Percentiles rank a stretch among this genome's conserved stretches.
These are phyloP conservation scores for Carnegiea gigantea DNA, from an alignment of 179 eudicot species.

Conservation along the genomic window DNA sequence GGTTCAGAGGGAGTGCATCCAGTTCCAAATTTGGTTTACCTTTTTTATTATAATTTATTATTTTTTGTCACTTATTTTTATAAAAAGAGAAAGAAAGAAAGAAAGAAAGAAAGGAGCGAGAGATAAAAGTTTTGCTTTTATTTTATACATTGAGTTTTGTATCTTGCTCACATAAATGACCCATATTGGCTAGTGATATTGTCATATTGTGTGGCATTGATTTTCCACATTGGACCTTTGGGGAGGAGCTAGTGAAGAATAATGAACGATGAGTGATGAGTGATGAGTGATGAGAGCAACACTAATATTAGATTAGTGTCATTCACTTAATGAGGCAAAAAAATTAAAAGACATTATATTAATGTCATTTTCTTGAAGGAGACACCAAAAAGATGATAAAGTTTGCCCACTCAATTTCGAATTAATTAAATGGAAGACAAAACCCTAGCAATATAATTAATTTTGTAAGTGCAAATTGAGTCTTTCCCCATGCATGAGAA, in stretches of 20 bases:
- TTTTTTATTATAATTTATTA: no score
- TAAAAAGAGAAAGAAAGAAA: no score
- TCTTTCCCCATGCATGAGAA: constrained; percentile 8
- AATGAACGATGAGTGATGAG: not conserved
- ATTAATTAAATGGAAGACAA: no score
- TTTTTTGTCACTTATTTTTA: no score
- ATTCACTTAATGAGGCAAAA: constrained; percentile 10
- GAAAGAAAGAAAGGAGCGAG: no score
- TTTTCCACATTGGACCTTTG: not conserved
- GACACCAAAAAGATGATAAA: constrained; percentile 7
- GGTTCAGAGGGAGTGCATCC: no score
- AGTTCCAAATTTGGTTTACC: no score
- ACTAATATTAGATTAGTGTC: constrained; percentile 9
- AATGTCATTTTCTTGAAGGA: constrained; percentile 15
- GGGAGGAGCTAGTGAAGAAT: not conserved
- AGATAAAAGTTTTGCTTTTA: no score
- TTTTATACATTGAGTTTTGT: not conserved
- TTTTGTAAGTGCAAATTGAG: constrained; percentile 22
- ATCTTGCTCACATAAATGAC: constrained; percentile 2
- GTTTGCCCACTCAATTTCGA: not conserved
- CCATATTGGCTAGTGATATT: constrained; percentile 1
- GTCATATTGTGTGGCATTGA: not conserved
- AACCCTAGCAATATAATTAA: not conserved
- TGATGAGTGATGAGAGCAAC: constrained; percentile 15
- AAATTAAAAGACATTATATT: not conserved